Evolutionary conservation across 345 rosid species (phyloP), one percentile per base, ranked within the genome.

Genomic region (Acer campestre): DNA sequence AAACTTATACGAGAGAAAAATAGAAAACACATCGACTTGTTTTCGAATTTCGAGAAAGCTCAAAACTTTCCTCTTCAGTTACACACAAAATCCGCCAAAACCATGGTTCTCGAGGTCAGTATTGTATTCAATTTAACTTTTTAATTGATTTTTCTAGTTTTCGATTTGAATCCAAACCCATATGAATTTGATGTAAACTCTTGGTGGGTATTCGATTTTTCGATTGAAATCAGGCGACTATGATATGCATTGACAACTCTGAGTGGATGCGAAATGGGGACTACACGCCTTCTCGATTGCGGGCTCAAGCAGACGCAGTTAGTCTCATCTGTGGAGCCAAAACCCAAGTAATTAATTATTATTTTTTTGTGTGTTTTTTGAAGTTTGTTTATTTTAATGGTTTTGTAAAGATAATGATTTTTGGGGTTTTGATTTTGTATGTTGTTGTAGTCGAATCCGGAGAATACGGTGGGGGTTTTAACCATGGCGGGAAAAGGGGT

Each of bases 201-300:
- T 16, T 35, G 49, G 49, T 46, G 49, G 49, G 49, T 46, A 46
- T 46, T 46, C 13, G 49, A 46, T 20, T 59, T n/a, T 68, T 63
- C 27, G 56, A 74, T 61, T 35, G 29, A 49, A 74, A 77, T 46
- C 82, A 91, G 95, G 95, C 95, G 82, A 91, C 97, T 62, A 88
- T 92, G 95, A 91, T 92, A 67, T 92, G 95, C 78, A 83, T 91
- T 85, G 97, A 92, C 78, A 92, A 91, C 80, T 92, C 97, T 5
- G 95, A 91, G 74, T 90, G 95, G 97, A 92, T 90, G 97, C 90
- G 97, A 67, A 92, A 92, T 80, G 95, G 97, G 51, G 95, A 92
- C 80, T 92, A 92, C 75, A 68, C 88, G 68, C 95, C 93, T 1
- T 87, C 89, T 80, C 87, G 95, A 73, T 80, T 91, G 73, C 90